A percentile compares a stretch with the other conserved stretches of the same genome.
phyloP scores from a whole-genome alignment of 352 stramenopile genomes.

The Phytophthora constricta region DNA sequence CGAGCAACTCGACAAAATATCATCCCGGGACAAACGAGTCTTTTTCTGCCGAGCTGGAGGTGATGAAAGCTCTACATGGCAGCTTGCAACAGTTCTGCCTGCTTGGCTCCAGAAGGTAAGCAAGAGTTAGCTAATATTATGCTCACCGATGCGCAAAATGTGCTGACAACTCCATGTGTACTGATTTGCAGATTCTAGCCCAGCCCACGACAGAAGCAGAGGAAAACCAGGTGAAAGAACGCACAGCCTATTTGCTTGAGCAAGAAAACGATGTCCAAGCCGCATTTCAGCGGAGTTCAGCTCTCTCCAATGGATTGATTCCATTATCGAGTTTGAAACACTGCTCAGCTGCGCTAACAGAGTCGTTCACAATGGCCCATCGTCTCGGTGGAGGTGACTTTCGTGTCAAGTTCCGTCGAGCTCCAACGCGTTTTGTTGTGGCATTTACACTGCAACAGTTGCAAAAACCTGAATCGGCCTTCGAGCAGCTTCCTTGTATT shows the following conservation, averaged over 20 bases:
- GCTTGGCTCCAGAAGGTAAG: constrained; percentile 32
- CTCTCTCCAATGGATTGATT: constrained; percentile 24
- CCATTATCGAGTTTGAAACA: constrained; percentile 19
- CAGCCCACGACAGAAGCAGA: constrained; percentile 28
- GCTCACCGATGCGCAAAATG: no score
- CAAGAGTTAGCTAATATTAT: no score
- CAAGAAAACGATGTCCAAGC: constrained; percentile 21
- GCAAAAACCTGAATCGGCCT: constrained; percentile 1
- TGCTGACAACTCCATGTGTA: neutral
- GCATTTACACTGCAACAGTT: constrained; percentile 30
- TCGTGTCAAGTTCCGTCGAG: constrained; percentile 18
- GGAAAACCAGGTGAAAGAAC: constrained; percentile 21
- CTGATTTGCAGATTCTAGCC: constrained; percentile 19
- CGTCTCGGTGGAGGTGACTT: constrained; percentile 4
- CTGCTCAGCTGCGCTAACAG: constrained; percentile 15
- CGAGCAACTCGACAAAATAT: neutral
- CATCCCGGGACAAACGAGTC: neutral
- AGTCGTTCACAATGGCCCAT: constrained; percentile 22
- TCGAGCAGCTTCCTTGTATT: constrained; percentile 1
- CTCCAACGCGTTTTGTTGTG: constrained; percentile 28
- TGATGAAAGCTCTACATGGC: constrained; percentile 5
- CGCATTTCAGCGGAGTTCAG: constrained; percentile 23
- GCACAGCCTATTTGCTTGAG: constrained; percentile 14
- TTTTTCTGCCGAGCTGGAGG: constrained; percentile 8
- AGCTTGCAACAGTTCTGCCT: constrained; percentile 24